phyloP scores from a whole-genome alignment of 2,329 filamentous ascomycete genomes.

The Helotiales sp. region DNA sequence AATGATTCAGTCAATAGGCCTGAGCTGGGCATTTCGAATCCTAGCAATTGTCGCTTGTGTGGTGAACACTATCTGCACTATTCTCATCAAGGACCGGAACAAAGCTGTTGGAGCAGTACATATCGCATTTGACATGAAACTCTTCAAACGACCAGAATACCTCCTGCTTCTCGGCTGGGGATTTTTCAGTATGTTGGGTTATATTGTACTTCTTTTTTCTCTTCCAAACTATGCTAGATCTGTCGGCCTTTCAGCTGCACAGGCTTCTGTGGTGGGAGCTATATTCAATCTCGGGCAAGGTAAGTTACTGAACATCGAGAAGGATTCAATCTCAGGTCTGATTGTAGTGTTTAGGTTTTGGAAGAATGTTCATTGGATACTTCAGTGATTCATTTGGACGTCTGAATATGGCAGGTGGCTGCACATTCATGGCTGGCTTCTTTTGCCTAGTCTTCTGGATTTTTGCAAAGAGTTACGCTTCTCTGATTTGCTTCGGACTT shows the following conservation, averaged over 20 bases:
- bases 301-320: slow-evolving; percentile 1
- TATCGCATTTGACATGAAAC: slow-evolving; percentile 60
- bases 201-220: slow-evolving; percentile 75
- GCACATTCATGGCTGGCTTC: slow-evolving; percentile 64
- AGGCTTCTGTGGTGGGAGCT: slow-evolving; percentile 72
- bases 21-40: slow-evolving; percentile 58
- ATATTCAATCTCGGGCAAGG: slow-evolving; percentile 65
- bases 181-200: slow-evolving; percentile 71
- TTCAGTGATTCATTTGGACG: slow-evolving; percentile 70
- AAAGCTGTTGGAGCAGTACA: slow-evolving; percentile 67
- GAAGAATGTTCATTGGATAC: slow-evolving; percentile 70
- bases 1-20: slow-evolving; percentile 53
- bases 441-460: slow-evolving; percentile 73
- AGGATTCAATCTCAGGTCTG: slow-evolving; percentile 3
- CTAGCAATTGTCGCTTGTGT: slow-evolving; percentile 56
- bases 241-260: slow-evolving; percentile 64
- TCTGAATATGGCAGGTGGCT: slow-evolving; percentile 68
- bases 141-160: slow-evolving; percentile 65
- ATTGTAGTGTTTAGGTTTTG: slow-evolving; percentile 47
- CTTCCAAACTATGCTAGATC: slow-evolving; percentile 70
- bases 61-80: slow-evolving; percentile 62
- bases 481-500: slow-evolving; percentile 70
- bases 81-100: slow-evolving; percentile 71
- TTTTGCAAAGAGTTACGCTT: slow-evolving; percentile 62
- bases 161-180: slow-evolving; percentile 66